Conservation (phyloP, 495 filamentous ascomycete species). For the Oleoguttula mirabilis region DNA sequence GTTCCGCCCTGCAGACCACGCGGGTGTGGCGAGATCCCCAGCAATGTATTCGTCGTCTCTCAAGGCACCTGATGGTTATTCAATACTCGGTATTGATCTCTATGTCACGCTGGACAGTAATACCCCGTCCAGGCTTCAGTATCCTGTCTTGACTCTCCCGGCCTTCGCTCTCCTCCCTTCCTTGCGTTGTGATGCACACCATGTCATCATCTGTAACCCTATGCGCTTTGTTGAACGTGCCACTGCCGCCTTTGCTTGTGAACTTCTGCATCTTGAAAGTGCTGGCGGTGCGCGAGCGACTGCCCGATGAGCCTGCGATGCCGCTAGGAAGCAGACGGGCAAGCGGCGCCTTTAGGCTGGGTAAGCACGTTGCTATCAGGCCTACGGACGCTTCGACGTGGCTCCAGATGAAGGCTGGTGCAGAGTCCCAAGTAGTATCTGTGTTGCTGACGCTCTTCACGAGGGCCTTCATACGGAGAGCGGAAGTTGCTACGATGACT, state of each 20-base stretch:
- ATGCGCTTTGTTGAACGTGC: not conserved
- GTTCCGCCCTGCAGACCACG: too few species aligned
- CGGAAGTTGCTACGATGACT: constrained; percentile 9
- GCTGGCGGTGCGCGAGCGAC: not conserved
- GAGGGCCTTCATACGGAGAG: constrained; percentile 14
- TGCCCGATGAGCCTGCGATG: not conserved
- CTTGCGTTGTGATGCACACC: not conserved
- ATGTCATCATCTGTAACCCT: not conserved
- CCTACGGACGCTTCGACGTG: constrained; percentile 13
- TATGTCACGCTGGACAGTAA: not conserved
- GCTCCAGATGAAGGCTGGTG: constrained; percentile 13
- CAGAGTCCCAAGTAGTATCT: constrained; percentile 9
- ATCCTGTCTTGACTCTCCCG: not conserved
- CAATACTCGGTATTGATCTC: not conserved
- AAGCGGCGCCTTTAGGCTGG: not conserved
- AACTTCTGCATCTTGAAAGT: not conserved
- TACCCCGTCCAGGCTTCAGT: not conserved
- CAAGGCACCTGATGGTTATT: too few species aligned
- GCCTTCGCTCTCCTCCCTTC: not conserved
- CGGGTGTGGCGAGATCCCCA: too few species aligned
- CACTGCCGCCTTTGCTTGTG: not conserved
- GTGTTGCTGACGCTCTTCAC: constrained; percentile 1
- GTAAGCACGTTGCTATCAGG: constrained; percentile 1
- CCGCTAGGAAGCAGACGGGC: not conserved
- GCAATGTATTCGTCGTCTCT: too few species aligned